Conservation (phyloP, 495 filamentous ascomycete species). For the Parathielavia appendiculata region DNA sequence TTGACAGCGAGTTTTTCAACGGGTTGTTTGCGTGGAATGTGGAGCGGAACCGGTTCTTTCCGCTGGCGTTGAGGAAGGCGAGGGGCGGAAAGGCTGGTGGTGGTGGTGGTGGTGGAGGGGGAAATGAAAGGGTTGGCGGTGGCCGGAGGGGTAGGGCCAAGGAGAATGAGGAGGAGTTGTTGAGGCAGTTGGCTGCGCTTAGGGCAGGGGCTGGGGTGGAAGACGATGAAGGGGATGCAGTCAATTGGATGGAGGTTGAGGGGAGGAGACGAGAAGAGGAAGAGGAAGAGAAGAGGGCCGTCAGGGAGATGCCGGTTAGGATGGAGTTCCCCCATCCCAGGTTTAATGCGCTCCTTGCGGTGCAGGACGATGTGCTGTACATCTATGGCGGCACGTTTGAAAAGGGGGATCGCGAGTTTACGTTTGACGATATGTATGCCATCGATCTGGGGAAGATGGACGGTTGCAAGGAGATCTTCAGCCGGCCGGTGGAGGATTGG, state of each 20-base stretch:
- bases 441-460: slow-evolving; percentile 89
- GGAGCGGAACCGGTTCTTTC: slow-evolving; percentile 91
- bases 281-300: slow-evolving; percentile 44
- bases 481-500: slow-evolving; percentile 80
- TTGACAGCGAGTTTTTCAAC: slow-evolving; percentile 96
- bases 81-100: neutral
- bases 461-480: slow-evolving; percentile 84
- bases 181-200: slow-evolving; percentile 76
- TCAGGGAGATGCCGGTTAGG: slow-evolving; percentile 51
- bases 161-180: slow-evolving; percentile 83
- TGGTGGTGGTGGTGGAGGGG: slow-evolving; percentile 50
- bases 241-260: slow-evolving; percentile 43
- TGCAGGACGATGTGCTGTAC: slow-evolving; percentile 87
- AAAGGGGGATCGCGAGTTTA: slow-evolving; percentile 88
- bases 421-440: slow-evolving; percentile 88
- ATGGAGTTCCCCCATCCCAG: slow-evolving; percentile 80
- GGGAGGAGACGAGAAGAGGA: slow-evolving; percentile 35
- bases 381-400: slow-evolving; percentile 94
- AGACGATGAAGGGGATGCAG: slow-evolving; percentile 22
- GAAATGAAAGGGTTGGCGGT: slow-evolving; percentile 52
- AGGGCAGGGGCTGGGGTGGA: slow-evolving; percentile 30
- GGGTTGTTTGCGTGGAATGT: slow-evolving; percentile 84
- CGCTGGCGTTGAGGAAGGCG: slow-evolving; percentile 65
- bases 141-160: slow-evolving; percentile 62
- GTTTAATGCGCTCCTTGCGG: slow-evolving; percentile 84